phyloP scores from a whole-genome alignment of 78 protist species.

The slime mould (Dictyostelium discoideum) region DNA sequence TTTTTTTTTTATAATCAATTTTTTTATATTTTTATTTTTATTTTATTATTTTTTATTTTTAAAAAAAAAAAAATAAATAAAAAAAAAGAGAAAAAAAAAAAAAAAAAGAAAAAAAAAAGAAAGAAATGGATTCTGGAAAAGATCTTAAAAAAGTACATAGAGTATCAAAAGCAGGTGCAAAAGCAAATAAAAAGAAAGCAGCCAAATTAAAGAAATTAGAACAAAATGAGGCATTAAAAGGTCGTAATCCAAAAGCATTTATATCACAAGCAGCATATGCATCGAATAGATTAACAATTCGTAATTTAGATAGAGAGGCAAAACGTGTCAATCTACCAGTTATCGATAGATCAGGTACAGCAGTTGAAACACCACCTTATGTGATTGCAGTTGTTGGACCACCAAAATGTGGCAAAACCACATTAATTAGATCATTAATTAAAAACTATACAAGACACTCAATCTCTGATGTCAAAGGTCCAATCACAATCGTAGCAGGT shows the following conservation, averaged over 20 bases:
- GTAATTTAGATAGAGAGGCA: constrained; percentile 80
- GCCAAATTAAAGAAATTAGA: constrained; percentile 50
- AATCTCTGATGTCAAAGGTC: constrained; percentile 93
- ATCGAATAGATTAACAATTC: constrained; percentile 13
- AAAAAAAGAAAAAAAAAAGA: background rate
- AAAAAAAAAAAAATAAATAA: too few relatives aligned
- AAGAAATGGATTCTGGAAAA: constrained; percentile 37
- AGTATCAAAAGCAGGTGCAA: constrained; percentile 72
- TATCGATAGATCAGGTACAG: constrained; percentile 84
- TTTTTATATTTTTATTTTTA: too few relatives aligned
- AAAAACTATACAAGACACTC: constrained; percentile 95
- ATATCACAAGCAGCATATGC: constrained; percentile 51
- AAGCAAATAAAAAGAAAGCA: constrained; percentile 83
- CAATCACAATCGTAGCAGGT: constrained; percentile 95
- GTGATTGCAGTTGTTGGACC: constrained; percentile 97
- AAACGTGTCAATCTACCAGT: constrained; percentile 87
- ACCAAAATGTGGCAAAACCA: constrained; percentile 97
- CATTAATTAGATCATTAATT: constrained; percentile 96
- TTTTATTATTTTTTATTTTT: too few relatives aligned
- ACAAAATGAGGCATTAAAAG: constrained; percentile 30
- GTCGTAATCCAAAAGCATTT: constrained; percentile 79
- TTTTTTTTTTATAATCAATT: too few relatives aligned
- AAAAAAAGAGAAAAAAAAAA: too few relatives aligned
- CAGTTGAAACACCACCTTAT: constrained; percentile 93
- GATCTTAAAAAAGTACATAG: constrained; percentile 69